phyloP scores from a whole-genome alignment of 2,329 filamentous ascomycete genomes.

The Fusarium sp. region DNA sequence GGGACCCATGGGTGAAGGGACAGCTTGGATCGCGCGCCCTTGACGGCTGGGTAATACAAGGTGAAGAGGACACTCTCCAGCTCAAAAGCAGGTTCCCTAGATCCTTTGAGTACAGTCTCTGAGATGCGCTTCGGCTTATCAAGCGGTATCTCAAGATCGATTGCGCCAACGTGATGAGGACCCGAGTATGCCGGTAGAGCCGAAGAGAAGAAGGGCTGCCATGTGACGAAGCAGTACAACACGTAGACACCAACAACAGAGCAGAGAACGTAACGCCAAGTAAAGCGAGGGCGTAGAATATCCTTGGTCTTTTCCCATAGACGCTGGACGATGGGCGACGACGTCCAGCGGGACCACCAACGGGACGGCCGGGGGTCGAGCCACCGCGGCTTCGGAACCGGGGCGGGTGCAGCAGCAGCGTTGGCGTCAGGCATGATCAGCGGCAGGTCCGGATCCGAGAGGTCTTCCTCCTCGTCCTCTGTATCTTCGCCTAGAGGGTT shows the following conservation, averaged over 20 bases:
- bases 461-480: not conserved
- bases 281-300: slow-evolving; percentile 46
- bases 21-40: slow-evolving; percentile 38
- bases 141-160: slow-evolving; percentile 58
- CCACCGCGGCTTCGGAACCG: slow-evolving; percentile 37
- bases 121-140: slow-evolving; percentile 45
- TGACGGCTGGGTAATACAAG: slow-evolving; percentile 56
- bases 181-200: slow-evolving; percentile 56
- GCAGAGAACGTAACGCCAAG: slow-evolving; percentile 48
- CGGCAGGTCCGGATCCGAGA: slow-evolving; percentile 32
- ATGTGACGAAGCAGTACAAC: slow-evolving; percentile 51
- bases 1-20: slow-evolving; percentile 56
- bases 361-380: slow-evolving; percentile 30
- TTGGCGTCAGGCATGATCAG: slow-evolving; percentile 22
- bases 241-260: slow-evolving; percentile 47
- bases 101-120: slow-evolving; percentile 47
- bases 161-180: slow-evolving; percentile 54
- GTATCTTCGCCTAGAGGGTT: slow-evolving; percentile 18
- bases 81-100: slow-evolving; percentile 53
- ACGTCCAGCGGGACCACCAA: slow-evolving; percentile 19
- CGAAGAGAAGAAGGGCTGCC: slow-evolving; percentile 54
- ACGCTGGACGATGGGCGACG: slow-evolving; percentile 22
- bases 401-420: not conserved
- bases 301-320: slow-evolving; percentile 16
- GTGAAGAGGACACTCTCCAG: slow-evolving; percentile 59